These are phyloP conservation scores for Pterocarpus santalinus DNA, from an alignment of 306 rosid species.

Conservation along the genomic window DNA sequence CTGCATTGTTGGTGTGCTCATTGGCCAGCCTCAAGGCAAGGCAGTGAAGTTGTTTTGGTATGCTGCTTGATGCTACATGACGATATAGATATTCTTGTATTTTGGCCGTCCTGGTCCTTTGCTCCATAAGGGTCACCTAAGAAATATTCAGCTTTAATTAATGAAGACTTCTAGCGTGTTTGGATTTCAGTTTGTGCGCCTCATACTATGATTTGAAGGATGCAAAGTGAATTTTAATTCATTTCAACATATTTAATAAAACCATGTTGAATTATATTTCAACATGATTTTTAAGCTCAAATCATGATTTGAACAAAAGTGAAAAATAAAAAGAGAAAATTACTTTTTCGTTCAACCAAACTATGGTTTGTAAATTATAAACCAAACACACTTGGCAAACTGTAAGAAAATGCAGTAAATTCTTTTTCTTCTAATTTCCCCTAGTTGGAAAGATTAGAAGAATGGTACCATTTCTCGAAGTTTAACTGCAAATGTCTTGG, in stretches of 20 bases:
- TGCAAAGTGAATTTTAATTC: neutral
- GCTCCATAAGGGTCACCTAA: constrained; percentile 79
- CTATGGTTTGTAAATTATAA: neutral
- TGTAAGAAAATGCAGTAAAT: neutral
- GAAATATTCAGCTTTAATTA: constrained; percentile 40
- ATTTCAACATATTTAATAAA: neutral
- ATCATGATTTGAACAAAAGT: neutral
- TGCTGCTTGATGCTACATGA: constrained; percentile 98
- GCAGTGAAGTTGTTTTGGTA: constrained; percentile 98
- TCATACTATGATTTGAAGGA: neutral
- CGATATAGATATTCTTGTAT: constrained; percentile 95
- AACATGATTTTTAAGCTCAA: neutral
- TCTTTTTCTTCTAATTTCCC: neutral
- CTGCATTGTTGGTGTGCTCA: constrained; percentile 93
- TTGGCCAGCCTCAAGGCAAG: constrained; percentile 84
- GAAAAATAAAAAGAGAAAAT: no score
- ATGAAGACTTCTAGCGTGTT: neutral
- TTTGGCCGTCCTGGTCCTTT: constrained; percentile 92
- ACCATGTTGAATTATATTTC: no score
- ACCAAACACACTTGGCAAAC: constrained; percentile 11
- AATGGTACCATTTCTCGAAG: constrained; percentile 85
- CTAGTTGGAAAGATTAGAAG: constrained; percentile 2
- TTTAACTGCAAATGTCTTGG: constrained; percentile 80
- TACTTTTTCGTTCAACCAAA: neutral
- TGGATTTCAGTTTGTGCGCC: neutral